Percentiles rank a stretch among this genome's conserved stretches.
These are phyloP conservation scores for Coemansia sp. DNA, from an alignment of 192 early-diverging fungal genomes.

Conservation along the genomic window DNA sequence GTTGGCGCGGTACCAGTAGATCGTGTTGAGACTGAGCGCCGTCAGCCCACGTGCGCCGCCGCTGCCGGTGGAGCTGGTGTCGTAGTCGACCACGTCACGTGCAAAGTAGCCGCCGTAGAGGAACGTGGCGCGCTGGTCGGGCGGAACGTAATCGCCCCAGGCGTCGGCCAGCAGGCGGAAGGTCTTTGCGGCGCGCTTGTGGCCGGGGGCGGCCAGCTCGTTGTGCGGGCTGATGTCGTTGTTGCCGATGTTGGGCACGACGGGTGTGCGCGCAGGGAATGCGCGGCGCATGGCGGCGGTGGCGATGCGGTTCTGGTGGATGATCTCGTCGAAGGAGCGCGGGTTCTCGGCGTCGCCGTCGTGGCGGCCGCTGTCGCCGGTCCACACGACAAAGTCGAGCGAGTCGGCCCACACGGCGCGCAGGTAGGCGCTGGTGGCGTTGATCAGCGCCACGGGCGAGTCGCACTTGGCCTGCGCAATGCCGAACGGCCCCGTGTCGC, in stretches of 20 bases:
- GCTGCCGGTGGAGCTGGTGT: not conserved
- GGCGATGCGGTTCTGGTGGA: constrained; percentile 55
- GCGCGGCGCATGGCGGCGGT: constrained; percentile 44
- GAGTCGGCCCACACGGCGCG: constrained; percentile 28
- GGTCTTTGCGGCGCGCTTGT: constrained; percentile 50
- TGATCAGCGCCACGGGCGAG: constrained; percentile 53
- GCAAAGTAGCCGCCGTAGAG: constrained; percentile 67
- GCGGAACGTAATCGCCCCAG: constrained; percentile 61
- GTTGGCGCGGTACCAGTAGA: constrained; percentile 73
- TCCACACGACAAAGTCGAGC: constrained; percentile 72
- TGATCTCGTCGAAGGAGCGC: constrained; percentile 61
- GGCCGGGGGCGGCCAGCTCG: constrained; percentile 49
- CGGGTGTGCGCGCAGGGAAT: constrained; percentile 28
- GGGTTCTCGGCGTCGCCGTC: constrained; percentile 65
- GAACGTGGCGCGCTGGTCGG: constrained; percentile 59
- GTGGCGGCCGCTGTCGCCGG: constrained; percentile 70
- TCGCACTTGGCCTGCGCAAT: constrained; percentile 60
- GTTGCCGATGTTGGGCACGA: constrained; percentile 58
- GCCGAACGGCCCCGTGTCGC: constrained; percentile 54
- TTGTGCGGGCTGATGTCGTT: constrained; percentile 75
- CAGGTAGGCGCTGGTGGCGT: constrained; percentile 59
- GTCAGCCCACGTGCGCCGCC: constrained; percentile 39
- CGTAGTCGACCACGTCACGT: constrained; percentile 45
- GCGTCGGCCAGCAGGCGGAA: constrained; percentile 53
- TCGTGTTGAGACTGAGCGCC: constrained; percentile 65